phyloP scores from a whole-genome alignment of 805 yeast species.

The Candida nonsorbophila region DNA sequence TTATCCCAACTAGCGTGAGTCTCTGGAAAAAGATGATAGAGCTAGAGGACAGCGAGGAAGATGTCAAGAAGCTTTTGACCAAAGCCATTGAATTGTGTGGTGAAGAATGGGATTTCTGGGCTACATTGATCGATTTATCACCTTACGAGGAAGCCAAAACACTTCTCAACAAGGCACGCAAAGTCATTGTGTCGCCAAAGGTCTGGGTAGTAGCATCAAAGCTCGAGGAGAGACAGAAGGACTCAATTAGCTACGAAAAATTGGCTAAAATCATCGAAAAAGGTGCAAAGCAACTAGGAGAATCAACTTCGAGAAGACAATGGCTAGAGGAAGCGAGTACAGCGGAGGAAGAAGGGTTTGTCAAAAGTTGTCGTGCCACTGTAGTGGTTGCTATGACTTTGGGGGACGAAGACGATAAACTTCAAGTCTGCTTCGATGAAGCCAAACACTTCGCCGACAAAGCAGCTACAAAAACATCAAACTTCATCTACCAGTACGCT shows the following conservation, averaged over 20 bases:
- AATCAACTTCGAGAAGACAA: slow-evolving; percentile 23
- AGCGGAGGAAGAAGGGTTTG: slow-evolving; percentile 45
- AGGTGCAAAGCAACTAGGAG: slow-evolving; percentile 39
- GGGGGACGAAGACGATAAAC: slow-evolving; percentile 17
- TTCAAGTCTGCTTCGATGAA: background rate
- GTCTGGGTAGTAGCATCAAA: slow-evolving; percentile 71
- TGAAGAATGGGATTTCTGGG: slow-evolving; percentile 60
- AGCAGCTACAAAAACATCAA: slow-evolving; percentile 29
- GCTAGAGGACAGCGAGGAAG: slow-evolving; percentile 48
- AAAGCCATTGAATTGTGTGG: slow-evolving; percentile 74
- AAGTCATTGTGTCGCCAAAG: slow-evolving; percentile 40
- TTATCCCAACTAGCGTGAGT: slow-evolving; percentile 47
- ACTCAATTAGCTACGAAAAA: slow-evolving; percentile 36
- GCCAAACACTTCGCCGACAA: slow-evolving; percentile 23
- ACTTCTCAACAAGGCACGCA: slow-evolving; percentile 57
- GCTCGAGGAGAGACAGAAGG: slow-evolving; percentile 54
- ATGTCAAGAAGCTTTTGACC: slow-evolving; percentile 47
- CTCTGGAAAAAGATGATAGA: slow-evolving; percentile 70
- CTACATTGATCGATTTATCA: slow-evolving; percentile 45
- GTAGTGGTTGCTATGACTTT: slow-evolving; percentile 44
- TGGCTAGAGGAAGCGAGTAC: slow-evolving; percentile 57
- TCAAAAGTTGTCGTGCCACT: slow-evolving; percentile 47
- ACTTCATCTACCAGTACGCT: slow-evolving; percentile 43
- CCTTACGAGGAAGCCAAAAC: slow-evolving; percentile 45
- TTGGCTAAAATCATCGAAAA: slow-evolving; percentile 44